Conservation (phyloP, 2,329 filamentous ascomycete species). For the Tetracladium maxilliforme region DNA sequence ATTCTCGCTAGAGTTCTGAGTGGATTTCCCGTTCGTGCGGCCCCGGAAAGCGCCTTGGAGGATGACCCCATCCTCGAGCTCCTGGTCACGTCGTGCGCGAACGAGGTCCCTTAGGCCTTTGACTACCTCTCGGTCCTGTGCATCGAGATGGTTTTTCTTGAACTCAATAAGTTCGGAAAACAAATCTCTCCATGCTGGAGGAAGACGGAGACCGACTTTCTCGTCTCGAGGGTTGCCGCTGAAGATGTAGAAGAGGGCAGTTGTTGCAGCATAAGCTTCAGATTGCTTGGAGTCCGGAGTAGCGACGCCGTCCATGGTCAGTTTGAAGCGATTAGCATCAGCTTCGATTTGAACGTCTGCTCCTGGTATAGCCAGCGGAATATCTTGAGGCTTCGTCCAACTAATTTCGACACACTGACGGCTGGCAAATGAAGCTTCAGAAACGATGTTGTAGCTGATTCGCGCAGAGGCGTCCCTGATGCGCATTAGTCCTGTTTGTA, state of each 20-base stretch:
- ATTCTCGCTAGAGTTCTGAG: background rate
- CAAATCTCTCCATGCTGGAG: conserved; percentile 68
- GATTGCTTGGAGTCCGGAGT: conserved; percentile 69
- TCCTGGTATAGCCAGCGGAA: conserved; percentile 24
- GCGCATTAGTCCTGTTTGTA: too few species aligned
- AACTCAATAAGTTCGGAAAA: conserved; percentile 65
- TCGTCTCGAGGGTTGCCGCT: conserved; percentile 69
- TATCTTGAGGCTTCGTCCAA: conserved; percentile 65
- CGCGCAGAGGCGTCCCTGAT: conserved; percentile 54
- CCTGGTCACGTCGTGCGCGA: conserved; percentile 52
- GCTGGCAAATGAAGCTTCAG: conserved; percentile 59
- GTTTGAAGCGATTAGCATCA: conserved; percentile 36
- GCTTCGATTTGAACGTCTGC: conserved; percentile 14
- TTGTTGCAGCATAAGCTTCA: conserved; percentile 72
- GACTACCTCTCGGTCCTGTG: conserved; percentile 53
- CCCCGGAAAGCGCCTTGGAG: conserved; percentile 62
- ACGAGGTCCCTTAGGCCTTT: conserved; percentile 56
- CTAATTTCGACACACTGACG: conserved; percentile 59
- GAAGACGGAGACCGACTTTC: conserved; percentile 67
- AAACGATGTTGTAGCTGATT: conserved; percentile 54
- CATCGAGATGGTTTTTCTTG: conserved; percentile 56
- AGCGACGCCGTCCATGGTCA: conserved; percentile 63
- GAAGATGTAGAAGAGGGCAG: conserved; percentile 70
- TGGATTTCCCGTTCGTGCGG: conserved; percentile 20
- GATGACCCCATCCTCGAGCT: conserved; percentile 60